Conservation (phyloP, 1,284 basidiomycete species). For the Leccinum pachyderme region DNA sequence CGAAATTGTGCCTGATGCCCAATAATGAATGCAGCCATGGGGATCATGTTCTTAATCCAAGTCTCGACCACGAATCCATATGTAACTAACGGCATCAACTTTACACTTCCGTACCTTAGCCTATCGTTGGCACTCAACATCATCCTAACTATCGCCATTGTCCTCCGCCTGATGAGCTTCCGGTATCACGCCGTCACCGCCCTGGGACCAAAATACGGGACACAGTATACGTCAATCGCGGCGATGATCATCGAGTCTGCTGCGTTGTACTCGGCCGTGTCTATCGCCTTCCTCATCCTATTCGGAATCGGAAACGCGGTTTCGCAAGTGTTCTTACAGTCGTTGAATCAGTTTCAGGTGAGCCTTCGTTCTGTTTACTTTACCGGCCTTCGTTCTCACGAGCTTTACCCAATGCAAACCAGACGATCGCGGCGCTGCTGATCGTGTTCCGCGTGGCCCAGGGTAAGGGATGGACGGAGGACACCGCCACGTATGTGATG, state of each 20-base stretch:
- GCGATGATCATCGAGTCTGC: slow-evolving; percentile 24
- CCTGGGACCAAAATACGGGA: slow-evolving; percentile 15
- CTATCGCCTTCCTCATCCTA: slow-evolving; percentile 16
- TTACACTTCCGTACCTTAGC: slow-evolving; percentile 20
- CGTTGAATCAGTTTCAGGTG: slow-evolving; percentile 24
- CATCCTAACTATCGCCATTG: slow-evolving; percentile 25
- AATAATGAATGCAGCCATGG: slow-evolving; percentile 4
- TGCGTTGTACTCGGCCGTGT: slow-evolving; percentile 18
- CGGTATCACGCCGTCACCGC: not conserved
- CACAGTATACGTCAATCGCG: slow-evolving; percentile 22
- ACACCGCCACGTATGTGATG: not conserved
- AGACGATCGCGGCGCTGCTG: slow-evolving; percentile 20
- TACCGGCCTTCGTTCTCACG: no score
- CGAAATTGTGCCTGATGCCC: not conserved
- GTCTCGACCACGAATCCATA: slow-evolving; percentile 17
- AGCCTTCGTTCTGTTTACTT: not conserved
- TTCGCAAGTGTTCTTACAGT: slow-evolving; percentile 15
- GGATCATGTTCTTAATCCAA: slow-evolving; percentile 11
- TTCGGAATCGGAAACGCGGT: slow-evolving; percentile 13
- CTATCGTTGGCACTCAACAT: slow-evolving; percentile 24
- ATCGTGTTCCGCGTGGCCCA: slow-evolving; percentile 17
- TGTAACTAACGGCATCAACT: slow-evolving; percentile 19
- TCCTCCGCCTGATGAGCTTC: slow-evolving; percentile 15
- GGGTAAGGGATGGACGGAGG: not conserved
- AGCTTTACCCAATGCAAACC: no score